phyloP scores from a whole-genome alignment of 306 rosid species.

The Mimosa bimucronata region DNA sequence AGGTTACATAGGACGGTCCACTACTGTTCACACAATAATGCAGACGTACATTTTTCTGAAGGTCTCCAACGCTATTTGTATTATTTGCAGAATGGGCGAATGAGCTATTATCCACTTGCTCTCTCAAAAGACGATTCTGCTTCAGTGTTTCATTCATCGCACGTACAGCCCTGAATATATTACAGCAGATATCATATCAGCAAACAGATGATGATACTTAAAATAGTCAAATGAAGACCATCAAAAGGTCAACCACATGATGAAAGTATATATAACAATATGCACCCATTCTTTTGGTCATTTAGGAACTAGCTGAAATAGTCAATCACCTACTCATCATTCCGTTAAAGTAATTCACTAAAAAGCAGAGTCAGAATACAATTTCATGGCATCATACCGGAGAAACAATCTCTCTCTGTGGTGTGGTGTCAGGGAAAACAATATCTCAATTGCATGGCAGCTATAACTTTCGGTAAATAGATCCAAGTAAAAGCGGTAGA shows the following conservation, averaged over 20 bases:
- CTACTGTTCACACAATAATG: slow-evolving; percentile 13
- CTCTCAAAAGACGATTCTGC: slow-evolving; percentile 82
- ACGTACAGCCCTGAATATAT: slow-evolving; percentile 82
- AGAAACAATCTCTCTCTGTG: background rate
- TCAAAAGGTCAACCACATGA: slow-evolving; percentile 21
- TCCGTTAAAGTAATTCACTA: slow-evolving; percentile 3
- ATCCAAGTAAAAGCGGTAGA: background rate
- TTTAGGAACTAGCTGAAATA: slow-evolving; percentile 25
- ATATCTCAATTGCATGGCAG: background rate
- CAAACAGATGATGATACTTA: slow-evolving; percentile 4
- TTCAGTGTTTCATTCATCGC: slow-evolving; percentile 95
- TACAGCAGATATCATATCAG: slow-evolving; percentile 33
- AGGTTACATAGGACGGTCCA: slow-evolving; percentile 28
- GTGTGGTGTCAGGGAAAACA: background rate
- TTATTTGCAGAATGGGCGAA: slow-evolving; percentile 57
- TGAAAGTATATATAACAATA: background rate
- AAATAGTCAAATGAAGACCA: slow-evolving; percentile 19
- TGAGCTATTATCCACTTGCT: slow-evolving; percentile 60
- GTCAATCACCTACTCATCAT: slow-evolving; percentile 19
- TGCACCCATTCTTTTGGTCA: slow-evolving; percentile 2
- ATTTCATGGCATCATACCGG: background rate
- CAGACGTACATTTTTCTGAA: slow-evolving; percentile 52
- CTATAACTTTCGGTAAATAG: background rate
- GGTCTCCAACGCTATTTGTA: slow-evolving; percentile 31
- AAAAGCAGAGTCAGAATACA: slow-evolving; percentile 10